phyloP scores from a whole-genome alignment of 306 rosid species.

The Potentilla sterilis region DNA sequence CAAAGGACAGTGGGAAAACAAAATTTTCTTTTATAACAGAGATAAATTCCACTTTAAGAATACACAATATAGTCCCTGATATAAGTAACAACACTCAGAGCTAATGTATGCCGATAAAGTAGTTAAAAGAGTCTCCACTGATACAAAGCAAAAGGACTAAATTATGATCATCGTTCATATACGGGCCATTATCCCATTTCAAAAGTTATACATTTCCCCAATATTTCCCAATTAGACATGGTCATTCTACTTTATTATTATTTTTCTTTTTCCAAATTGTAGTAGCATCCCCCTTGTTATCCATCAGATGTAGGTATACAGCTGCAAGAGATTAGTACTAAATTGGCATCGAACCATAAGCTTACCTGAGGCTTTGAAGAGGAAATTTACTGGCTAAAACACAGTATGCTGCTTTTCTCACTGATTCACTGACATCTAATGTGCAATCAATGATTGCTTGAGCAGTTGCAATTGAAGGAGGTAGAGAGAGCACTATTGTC shows the following conservation, averaged over 20 bases:
- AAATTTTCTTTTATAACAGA: neutral
- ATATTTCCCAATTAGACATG: neutral
- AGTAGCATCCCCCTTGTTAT: neutral
- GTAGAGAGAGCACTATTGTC: constrained; percentile 80
- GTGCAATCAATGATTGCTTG: constrained; percentile 84
- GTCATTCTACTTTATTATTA: neutral
- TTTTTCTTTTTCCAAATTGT: neutral
- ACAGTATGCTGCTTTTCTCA: constrained; percentile 80
- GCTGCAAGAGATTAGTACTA: neutral
- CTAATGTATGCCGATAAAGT: neutral
- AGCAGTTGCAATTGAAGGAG: constrained; percentile 75
- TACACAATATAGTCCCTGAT: neutral
- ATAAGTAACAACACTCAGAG: neutral
- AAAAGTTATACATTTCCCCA: neutral
- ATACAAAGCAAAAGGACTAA: neutral
- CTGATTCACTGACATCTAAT: constrained; percentile 84
- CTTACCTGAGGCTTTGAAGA: constrained; percentile 94
- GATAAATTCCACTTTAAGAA: neutral
- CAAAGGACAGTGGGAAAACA: neutral
- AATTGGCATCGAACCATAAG: constrained; percentile 1
- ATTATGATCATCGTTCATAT: neutral
- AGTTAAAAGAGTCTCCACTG: neutral
- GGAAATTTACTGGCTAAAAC: constrained; percentile 93
- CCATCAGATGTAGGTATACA: constrained; percentile 8
- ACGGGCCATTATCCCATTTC: neutral